Evolutionary conservation across 2,329 filamentous ascomycete genomes (phyloP).

Genomic region (Monosporascus sp.): DNA sequence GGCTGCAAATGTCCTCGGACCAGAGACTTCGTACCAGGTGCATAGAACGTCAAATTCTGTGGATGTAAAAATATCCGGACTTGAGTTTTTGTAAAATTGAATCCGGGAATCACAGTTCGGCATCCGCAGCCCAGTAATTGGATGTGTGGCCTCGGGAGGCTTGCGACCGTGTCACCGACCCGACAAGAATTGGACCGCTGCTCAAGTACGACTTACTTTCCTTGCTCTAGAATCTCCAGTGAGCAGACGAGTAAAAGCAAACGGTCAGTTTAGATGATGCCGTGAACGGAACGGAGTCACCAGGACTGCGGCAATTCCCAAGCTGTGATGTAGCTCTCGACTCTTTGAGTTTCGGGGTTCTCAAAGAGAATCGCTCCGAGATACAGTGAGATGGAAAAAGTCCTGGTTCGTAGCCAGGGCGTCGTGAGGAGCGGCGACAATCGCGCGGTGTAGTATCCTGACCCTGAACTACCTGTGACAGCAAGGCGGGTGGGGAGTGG

Average conservation of each 20-base stretch:
- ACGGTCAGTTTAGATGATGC: neutral
- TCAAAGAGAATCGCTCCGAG: neutral
- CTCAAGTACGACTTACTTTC: neutral
- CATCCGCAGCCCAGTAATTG: neutral
- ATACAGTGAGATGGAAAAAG: neutral
- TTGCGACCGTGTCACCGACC: neutral
- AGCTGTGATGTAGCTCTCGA: neutral
- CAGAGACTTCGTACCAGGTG: slow-evolving; percentile 17
- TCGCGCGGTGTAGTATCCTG: neutral
- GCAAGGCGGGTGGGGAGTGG: neutral
- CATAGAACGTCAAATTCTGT: slow-evolving; percentile 17
- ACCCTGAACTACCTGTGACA: neutral
- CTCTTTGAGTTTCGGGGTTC: neutral
- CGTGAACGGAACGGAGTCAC: neutral
- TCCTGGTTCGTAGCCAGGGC: neutral
- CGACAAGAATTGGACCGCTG: too few relatives aligned
- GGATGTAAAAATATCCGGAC: neutral
- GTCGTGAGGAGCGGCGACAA: neutral
- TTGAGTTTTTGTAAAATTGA: slow-evolving; percentile 1
- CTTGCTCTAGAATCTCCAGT: neutral
- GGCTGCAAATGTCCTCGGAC: slow-evolving; percentile 22
- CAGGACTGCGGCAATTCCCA: neutral
- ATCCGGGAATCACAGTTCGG: neutral
- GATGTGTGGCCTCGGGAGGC: neutral
- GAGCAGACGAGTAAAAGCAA: neutral